Base-by-base conservation (phyloP, 2,329 filamentous ascomycete genomes). In the Aspergillus sp. region DNA sequence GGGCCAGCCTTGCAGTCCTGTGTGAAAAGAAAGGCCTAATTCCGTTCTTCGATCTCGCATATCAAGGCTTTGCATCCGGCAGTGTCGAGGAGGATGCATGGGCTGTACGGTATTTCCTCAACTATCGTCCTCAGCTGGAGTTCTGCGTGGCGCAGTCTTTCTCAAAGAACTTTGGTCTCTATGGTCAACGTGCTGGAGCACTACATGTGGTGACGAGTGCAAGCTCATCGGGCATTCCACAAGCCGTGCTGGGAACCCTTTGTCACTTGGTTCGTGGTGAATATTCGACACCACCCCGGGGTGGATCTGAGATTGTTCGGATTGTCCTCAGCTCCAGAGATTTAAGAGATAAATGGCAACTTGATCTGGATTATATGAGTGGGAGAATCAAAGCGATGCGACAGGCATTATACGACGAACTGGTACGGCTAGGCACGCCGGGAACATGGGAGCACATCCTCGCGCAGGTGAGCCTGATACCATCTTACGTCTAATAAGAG, bases 1-100 rank as follows among this genome's bases (percentile, higher is more conserved):
- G 91, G 91, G 86, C 83, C 65, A 79, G 94, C 71, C 81, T 97
- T 44, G 89, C 89, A 33, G 68, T 74, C 29, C 69, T 95, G 33
- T 81, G 95, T 64, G 80, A 79, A 83, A 90, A 11, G 3, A 36
- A 33, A 12, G 12, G 38, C 34, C 36, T 45, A 7, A 32, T 45
- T n/a, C 43, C 43, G 12, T 37, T 45, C 79, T 95, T 96, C 71
- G 90, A 96, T 74, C 88, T 82, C 51, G 90, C 90, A 44, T 96
- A 96, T 75, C 90, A 95, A 71, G 90, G 90, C 44, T 96, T 95
- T 64, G 90, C 90, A 5, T 91, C 90, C 2, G 90, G 90, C 46
- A 82, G 90, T 66, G 78, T 95, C 29, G 77, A 79, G 54, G 79
- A 81, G 46, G 90, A 96, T 65, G 88, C 86, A 53, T 88, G 83